Evolutionary conservation across 306 rosid genomes (phyloP), one percentile per base, ranked within the genome.

Genomic region (Rubus idaeus): DNA sequence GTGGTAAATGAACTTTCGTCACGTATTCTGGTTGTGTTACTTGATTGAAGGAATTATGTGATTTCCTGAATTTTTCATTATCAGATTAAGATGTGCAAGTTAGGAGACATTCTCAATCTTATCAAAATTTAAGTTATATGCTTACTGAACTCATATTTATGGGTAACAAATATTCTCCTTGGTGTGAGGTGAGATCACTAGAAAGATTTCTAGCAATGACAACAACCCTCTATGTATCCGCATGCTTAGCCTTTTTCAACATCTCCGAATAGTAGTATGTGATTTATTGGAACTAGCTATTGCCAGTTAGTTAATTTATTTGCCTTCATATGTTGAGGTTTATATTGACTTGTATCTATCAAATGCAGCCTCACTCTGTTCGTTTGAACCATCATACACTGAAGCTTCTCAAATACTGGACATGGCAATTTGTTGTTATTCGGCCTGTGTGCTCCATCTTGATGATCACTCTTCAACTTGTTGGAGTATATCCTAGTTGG

Each of bases 371-470:
- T 73, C 76, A 11, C 39, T 47, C 73, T 68, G 85, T 72, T 77
- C 76, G 26, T 41, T 74, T 82, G 73, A 82, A 82, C 63, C 85
- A 77, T 68, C 39, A 82, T 13, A 68, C 85, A 5, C 52, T 82
- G 71, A 82, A 78, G 82, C 80, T 82, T 76, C 85, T 82, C 79
- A 82, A 82, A 58, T 46, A 56, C 61, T 82, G 85, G 85, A 82
- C 85, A 5, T 82, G 81, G 81, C 82, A 82, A 41, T 82, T 82
- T 74, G 85, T 82, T 55, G 85, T 78, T n/a, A 73, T 82, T 67
- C 85, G 85, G 44, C 82, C 85, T 9, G 75, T 82, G 41, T 82
- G 85, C 69, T 77, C 85, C 67, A 82, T 82, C 71, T 58, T 78
- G 82, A 78, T 82, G 82, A 77, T 82, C 50, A n/a, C 53, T 47